Conservation (phyloP, 345 rosid species). For the Geranium brycei region DNA sequence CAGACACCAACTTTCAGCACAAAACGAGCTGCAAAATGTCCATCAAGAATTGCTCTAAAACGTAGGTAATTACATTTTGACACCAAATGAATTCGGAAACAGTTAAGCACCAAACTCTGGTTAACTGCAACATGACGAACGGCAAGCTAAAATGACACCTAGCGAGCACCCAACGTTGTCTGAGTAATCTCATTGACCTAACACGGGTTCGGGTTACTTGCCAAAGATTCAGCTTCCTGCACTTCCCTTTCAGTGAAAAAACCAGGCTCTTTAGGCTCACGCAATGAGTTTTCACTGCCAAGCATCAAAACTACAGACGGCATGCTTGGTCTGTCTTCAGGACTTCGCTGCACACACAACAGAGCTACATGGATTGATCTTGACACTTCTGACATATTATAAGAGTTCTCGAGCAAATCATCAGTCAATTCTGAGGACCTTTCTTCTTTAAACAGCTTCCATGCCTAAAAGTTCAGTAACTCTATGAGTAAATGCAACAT, state of each 20-base stretch:
- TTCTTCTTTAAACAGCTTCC: slow-evolving; percentile 24
- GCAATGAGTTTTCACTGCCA: neutral
- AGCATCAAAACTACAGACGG: slow-evolving; percentile 9
- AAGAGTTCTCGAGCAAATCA: neutral
- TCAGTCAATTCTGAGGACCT: slow-evolving; percentile 18
- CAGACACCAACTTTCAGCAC: too few relatives aligned
- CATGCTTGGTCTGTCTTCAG: slow-evolving; percentile 5
- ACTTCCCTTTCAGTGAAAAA: neutral
- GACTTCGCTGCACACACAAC: neutral
- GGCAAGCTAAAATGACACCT: too few relatives aligned
- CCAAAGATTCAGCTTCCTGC: neutral
- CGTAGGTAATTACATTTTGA: too few relatives aligned
- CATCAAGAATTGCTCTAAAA: too few relatives aligned
- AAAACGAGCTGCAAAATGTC: too few relatives aligned
- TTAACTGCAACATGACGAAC: too few relatives aligned
- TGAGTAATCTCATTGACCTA: neutral
- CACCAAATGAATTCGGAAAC: too few relatives aligned
- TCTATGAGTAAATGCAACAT: neutral
- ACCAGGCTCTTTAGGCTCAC: slow-evolving; percentile 1
- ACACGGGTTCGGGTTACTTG: neutral
- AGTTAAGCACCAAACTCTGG: too few relatives aligned
- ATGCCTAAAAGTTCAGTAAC: slow-evolving; percentile 19
- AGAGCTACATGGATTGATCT: neutral
- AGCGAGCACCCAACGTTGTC: neutral
- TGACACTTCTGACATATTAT: neutral